Base-by-base conservation (phyloP, 2,329 filamentous ascomycete species). In the Fusarium tanahbumbuense region DNA sequence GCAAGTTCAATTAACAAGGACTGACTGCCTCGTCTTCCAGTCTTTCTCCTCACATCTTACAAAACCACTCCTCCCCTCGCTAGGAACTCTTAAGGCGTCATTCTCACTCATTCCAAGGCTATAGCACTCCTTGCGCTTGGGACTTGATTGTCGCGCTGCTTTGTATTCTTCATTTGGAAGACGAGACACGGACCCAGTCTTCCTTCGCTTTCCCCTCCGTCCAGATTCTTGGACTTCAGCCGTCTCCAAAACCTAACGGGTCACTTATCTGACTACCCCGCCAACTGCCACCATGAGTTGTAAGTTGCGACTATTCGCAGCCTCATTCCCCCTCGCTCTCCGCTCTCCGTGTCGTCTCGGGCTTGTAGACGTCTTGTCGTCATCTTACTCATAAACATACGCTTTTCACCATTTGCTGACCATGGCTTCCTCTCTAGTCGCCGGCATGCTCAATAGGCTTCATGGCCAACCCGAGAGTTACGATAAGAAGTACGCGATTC, bases 381-480 rank as follows among this genome's bases (percentile, higher is more conserved):
- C 40, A 13, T 18, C 63, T 42, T 45, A 58, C 34, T 27, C 48
- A 25, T 25, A 20, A 13, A 27, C 27, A 25, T 25, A 47, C 48
- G 42, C 58, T 41, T 56, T 47, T 20, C 23, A 56, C 18, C 11
- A 67, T 63, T 52, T 62, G 75, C 75, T 76, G 67, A 77, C 70
- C 47, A 67, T 70, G 56, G 41, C 56, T 27, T 56, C 60, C 52
- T 64, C 60, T 70, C 42, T 67, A 97, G 94, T 97, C 84, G 85
- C 91, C 75, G 92, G 88, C 78, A 97, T 98, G 93, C 87, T 98
- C 77, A 97, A 95, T 84, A 94, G 95, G 88, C 92, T 98, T 77
- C 93, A 97, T 78, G 94, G 94, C 81, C 95, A 98, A 85, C 95
- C 95, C 74, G 94, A 97, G 75, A 98, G 93, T 84, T 99, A 99